Evolutionary conservation across 2,329 filamentous ascomycete genomes (phyloP), one percentile per base, ranked within the genome.

Genomic region (Colletotrichum sp.): DNA sequence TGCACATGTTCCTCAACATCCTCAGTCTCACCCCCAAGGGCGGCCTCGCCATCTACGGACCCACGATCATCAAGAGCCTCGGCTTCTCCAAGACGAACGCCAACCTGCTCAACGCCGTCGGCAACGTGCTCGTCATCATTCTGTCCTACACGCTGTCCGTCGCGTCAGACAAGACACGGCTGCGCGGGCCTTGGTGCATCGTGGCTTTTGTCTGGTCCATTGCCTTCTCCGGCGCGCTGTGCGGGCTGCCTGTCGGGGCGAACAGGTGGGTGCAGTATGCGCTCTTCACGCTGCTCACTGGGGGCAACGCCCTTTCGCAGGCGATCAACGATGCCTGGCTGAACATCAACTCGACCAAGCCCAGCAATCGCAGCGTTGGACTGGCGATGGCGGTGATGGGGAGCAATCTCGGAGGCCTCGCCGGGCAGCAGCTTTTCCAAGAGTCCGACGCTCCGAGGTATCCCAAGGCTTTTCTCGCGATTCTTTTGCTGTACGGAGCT

Each of bases 41-140:
- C 30, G 76, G 68, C 26, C 48, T 77, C 21, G 68, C 72, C 21
- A 58, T 77, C 32, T 74, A 76, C 30, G 74, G 77, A 4, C 77
- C 77, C 18, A 78, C 58, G 7, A 77, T 79, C 38, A 76, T 79
- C 63, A 77, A 75, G 67, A 61, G 10, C 9, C 75, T 79, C 7
- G 77, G 75, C 14, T 79, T 78, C 30, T 74, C 67, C 59, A 71
- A 65, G 8, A 76, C 71, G 3, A 62, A 77, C n/a, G 77, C 77
- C 30, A 79, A 79, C 38, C 77, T 78, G 26, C 77, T 79, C 65
- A 78, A 75, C 62, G 70, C 78, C 10, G 76, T 77, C 7, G 67
- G 77, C 61, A 77, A 69, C 32, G 64, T 77, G 7, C 62, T 77
- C n/a, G 73, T 78, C 43, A 65, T 77, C 8, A 14, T 75, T 7